Base-by-base conservation (phyloP, 805 yeast species). In the Teunomyces cretensis region DNA sequence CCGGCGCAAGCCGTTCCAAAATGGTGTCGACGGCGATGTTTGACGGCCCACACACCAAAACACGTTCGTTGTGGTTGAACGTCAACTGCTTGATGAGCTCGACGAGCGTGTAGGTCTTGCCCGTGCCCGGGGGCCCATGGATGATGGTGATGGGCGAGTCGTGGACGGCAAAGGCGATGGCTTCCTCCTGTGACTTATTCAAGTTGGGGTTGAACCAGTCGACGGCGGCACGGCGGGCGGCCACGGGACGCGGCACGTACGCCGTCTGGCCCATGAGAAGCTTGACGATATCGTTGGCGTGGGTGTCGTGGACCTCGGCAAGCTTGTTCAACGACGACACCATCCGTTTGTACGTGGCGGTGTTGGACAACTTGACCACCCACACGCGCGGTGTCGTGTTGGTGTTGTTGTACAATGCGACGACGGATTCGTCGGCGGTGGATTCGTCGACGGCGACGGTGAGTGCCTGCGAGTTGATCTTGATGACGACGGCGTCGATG, bases 1-100 rank as follows among this genome's bases (percentile, higher is more conserved):
- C 52, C 2, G 65, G 62, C 8, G 74, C 61, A 16, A 92, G 62
- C 47, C 97, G 70, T 62, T 92, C 97, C 39, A 91, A 64, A 12
- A 92, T 86, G 0, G 96, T 92, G 61, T 92, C 98, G 1, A 91
- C 96, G 1, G 97, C 81, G 12, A 90, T 83, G 60, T 92, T 92
- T 0, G 97, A 90, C 0, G 98, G 96, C 0, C 97, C 97, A 67
- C 97, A 91, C 0, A 92, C 91, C 24, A 92, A 68, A 0, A 92
- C 83, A 37, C 90, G 64, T 42, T 73, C 75, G 12, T 60, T 54
- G 5, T 56, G 56, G 11, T 64, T 65, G 7, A 68, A 69, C 1
- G 81, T 73, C 41, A 89, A 68, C 58, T 91, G 97, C 42, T 85
- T 78, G 30, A 90, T 83, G 6, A 88, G 67, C 56, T 92, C 97